Evolutionary conservation across 1,284 basidiomycete genomes (phyloP), one percentile per base, ranked within the genome.

Genomic region (Xanthoconium separans): DNA sequence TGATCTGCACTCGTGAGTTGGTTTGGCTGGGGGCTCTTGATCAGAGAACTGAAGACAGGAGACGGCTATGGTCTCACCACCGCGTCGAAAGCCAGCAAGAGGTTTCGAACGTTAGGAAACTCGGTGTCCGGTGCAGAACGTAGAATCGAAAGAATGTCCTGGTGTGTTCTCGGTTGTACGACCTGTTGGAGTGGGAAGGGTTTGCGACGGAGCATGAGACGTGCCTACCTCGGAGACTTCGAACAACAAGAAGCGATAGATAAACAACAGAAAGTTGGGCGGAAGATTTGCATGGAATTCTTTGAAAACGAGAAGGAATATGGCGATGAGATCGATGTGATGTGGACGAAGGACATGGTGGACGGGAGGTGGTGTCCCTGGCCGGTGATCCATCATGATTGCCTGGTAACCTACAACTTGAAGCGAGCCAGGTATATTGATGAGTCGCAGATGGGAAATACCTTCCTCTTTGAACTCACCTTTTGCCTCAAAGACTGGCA

Each of bases 271-370:
- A 62, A 87, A 90, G 6, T 69, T 60, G n/a, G 77, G 65, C 0
- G 85, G 80, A 16, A 88, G 73, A 18, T 74, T 74, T 52, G 74
- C 76, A 13, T 74, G 69, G 50, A 77, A 75, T 54, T 84, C 81
- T 60, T 81, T 82, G 66, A 84, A 87, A 2, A 79, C 71, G 12
- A 85, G 71, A 54, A 82, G 72, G 37, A 90, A 73, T 36, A 90
- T 72, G 39, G 79, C 78, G 30, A 91, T 72, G 15, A 91, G 70
- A 47, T 78, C 78, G 43, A 92, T 73, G 65, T 92, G 89, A 62
- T 92, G 89, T 3, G 89, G 87, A 53, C 82, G 77, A 31, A 89
- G 75, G 49, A 81, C 74, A 68, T 87, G 83, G 50, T 81, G 78
- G 7, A 79, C 78, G 1, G 84, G 81, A 3, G 83, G 83, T 50